Percentiles rank a stretch among this genome's conserved stretches.
These are phyloP conservation scores for Eucalyptus tenuipes DNA, from an alignment of 345 rosid species.

Conservation along the genomic window DNA sequence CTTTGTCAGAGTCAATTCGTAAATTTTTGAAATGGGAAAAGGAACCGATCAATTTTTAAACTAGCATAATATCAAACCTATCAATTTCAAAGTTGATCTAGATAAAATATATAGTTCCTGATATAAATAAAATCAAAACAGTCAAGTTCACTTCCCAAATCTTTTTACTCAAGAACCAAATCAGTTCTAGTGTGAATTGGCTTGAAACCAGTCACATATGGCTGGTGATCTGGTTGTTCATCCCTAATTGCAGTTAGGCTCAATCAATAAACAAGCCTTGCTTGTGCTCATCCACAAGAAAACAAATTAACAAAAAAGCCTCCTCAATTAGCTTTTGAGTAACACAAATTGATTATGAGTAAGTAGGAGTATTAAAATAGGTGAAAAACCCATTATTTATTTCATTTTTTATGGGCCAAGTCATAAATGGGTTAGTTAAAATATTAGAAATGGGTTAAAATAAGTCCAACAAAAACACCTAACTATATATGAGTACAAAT, in stretches of 20 bases:
- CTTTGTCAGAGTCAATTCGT: background rate
- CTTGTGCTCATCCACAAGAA: background rate
- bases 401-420: background rate
- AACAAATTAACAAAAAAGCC: background rate
- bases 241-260: background rate
- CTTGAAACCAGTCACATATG: accelerated
- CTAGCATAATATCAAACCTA: background rate
- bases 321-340: background rate
- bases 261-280: background rate
- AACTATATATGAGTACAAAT: background rate
- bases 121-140: background rate
- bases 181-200: background rate
- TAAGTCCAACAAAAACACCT: background rate
- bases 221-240: accelerated
- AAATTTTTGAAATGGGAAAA: background rate
- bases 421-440: background rate
- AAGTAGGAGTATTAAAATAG: background rate
- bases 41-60: background rate
- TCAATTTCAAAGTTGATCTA: accelerated
- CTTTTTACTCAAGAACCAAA: background rate
- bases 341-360: background rate
- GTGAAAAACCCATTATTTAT: background rate
- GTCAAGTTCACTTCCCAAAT: background rate
- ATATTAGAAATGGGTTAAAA: background rate
- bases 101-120: background rate